phyloP scores from a whole-genome alignment of 495 filamentous ascomycete species.

The Poronia punctata region DNA sequence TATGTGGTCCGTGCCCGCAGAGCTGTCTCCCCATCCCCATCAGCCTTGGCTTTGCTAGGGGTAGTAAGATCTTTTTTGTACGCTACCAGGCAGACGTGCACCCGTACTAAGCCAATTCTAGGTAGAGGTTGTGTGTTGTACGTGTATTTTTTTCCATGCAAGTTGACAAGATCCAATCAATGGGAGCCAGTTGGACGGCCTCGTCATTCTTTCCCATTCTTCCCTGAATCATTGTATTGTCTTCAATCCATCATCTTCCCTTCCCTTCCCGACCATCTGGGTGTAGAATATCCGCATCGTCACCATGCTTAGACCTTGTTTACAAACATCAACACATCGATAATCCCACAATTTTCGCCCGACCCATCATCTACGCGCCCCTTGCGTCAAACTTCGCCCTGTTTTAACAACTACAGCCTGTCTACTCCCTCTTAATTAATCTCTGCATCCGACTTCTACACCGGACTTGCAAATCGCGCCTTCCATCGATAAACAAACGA shows the following conservation, averaged over 20 bases:
- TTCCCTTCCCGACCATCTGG: conserved; percentile 8
- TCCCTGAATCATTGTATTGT: conserved; percentile 15
- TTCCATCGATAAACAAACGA: neutral
- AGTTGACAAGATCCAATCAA: conserved; percentile 23
- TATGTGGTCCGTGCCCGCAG: too few relatives aligned
- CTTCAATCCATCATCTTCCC: conserved; percentile 6
- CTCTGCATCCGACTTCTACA: neutral
- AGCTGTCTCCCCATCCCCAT: too few relatives aligned
- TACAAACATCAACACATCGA: conserved; percentile 17
- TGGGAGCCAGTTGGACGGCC: conserved; percentile 21
- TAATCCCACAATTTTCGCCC: conserved; percentile 14
- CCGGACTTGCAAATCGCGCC: neutral
- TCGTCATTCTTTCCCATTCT: conserved; percentile 26
- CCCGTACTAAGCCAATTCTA: conserved; percentile 7
- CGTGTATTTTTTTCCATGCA: conserved; percentile 13
- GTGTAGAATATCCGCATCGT: conserved; percentile 4
- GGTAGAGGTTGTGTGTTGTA: conserved; percentile 12
- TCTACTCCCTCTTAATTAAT: conserved; percentile 6
- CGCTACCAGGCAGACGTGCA: too few relatives aligned
- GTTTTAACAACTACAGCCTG: conserved; percentile 1
- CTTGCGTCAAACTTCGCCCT: conserved; percentile 3
- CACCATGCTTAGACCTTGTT: conserved; percentile 17
- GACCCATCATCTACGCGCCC: conserved; percentile 5
- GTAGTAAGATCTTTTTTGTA: too few relatives aligned
- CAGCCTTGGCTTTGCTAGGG: too few relatives aligned